Evolutionary conservation across 352 stramenopile genomes (phyloP).

Genomic region (Phytophthora melonis): DNA sequence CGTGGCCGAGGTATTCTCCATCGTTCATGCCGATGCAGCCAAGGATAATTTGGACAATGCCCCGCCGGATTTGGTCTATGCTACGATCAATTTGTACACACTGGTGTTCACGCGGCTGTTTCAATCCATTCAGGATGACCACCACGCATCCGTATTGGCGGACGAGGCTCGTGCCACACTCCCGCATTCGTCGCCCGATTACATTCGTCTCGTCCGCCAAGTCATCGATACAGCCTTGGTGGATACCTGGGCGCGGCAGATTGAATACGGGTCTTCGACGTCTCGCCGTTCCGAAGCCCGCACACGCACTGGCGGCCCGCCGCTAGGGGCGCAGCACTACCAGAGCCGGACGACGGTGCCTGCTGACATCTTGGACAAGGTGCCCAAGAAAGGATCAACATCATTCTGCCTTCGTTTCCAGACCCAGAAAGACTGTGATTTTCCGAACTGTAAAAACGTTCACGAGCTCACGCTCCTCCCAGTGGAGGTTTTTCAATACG

Average conservation of each 20-base stretch:
- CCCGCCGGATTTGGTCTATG: background rate
- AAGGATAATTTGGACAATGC: background rate
- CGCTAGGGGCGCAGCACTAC: background rate
- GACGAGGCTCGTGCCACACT: background rate
- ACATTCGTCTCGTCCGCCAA: background rate
- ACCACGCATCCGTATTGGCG: background rate
- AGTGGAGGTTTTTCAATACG: background rate
- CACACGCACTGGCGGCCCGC: no score
- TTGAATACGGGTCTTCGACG: background rate
- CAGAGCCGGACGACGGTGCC: background rate
- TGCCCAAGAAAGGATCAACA: background rate
- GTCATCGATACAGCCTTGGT: background rate
- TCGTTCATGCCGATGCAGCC: background rate
- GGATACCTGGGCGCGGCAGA: background rate
- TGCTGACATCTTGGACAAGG: background rate
- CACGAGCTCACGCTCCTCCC: background rate
- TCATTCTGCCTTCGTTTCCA: background rate
- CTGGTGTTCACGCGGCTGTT: background rate
- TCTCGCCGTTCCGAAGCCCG: background rate
- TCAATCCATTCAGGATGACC: background rate
- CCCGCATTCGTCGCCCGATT: background rate
- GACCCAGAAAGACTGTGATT: background rate
- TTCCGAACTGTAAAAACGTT: background rate
- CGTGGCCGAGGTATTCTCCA: no score
- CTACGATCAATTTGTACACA: background rate